Percentiles rank a stretch among this genome's conserved stretches.
These are phyloP conservation scores for Fusarium hainanense DNA, from an alignment of 2,329 filamentous ascomycete species.

Conservation along the genomic window DNA sequence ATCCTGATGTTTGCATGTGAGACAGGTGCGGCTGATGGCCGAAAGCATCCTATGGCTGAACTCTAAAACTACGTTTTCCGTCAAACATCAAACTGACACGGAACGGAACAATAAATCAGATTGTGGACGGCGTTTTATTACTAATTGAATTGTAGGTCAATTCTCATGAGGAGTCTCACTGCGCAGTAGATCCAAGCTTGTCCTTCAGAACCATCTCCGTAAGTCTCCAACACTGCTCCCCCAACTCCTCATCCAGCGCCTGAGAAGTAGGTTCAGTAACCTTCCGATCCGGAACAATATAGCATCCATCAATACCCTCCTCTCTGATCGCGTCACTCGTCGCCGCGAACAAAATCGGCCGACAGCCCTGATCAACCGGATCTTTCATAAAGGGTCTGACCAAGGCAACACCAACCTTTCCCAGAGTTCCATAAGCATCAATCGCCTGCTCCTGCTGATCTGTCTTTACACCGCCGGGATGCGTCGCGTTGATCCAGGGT, in stretches of 20 bases:
- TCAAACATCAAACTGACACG: no score
- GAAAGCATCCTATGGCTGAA: neutral
- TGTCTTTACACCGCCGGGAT: constrained; percentile 12
- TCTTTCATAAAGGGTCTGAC: constrained; percentile 9
- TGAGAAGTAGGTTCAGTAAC: constrained; percentile 1
- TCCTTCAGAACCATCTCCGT: neutral
- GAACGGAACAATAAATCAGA: neutral
- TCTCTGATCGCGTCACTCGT: constrained; percentile 1
- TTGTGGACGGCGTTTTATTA: no score
- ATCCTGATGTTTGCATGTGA: neutral
- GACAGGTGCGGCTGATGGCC: neutral
- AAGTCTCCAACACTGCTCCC: neutral
- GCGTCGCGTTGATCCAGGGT: constrained; percentile 12
- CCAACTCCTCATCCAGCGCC: constrained; percentile 1
- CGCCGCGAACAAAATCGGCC: constrained; percentile 10
- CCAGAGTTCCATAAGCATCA: constrained; percentile 7
- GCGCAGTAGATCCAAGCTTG: neutral
- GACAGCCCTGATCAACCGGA: constrained; percentile 7
- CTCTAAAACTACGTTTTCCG: neutral
- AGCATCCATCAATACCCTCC: constrained; percentile 2
- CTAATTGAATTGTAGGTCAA: neutral
- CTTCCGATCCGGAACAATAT: constrained; percentile 10
- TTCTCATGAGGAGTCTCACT: neutral
- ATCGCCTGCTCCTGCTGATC: constrained; percentile 11
- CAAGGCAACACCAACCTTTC: constrained; percentile 2